A percentile compares a stretch with the other conserved stretches of the same genome.
These are phyloP conservation scores for Coemansia sp. DNA, from an alignment of 192 early-diverging fungal genomes.

Conservation along the genomic window DNA sequence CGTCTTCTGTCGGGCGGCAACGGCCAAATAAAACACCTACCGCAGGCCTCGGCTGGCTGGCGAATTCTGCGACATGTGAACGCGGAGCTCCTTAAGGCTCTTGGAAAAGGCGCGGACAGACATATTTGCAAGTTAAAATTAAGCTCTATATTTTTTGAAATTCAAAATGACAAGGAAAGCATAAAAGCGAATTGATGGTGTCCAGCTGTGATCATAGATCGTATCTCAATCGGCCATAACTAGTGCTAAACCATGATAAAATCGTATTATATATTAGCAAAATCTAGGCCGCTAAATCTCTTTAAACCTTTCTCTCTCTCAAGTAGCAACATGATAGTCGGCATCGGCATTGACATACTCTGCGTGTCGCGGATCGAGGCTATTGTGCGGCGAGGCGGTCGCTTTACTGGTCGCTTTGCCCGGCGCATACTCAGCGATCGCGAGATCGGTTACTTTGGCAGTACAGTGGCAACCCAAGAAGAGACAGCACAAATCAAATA, in stretches of 20 bases:
- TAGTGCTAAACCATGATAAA: background rate
- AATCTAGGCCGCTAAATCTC: background rate
- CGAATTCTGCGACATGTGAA: slow-evolving; percentile 84
- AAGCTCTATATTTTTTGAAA: background rate
- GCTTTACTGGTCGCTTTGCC: slow-evolving; percentile 57
- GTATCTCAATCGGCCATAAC: slow-evolving; percentile 1
- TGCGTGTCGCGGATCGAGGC: slow-evolving; percentile 63
- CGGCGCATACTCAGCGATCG: slow-evolving; percentile 61
- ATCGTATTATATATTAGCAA: background rate
- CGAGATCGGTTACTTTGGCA: slow-evolving; percentile 22
- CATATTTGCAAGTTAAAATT: slow-evolving; percentile 17
- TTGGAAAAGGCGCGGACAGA: slow-evolving; percentile 57
- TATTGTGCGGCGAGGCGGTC: slow-evolving; percentile 56
- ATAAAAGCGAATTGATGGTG: background rate
- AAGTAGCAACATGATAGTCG: slow-evolving; percentile 65
- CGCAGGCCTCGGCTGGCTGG: slow-evolving; percentile 77
- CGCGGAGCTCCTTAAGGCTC: slow-evolving; percentile 83
- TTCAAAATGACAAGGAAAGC: background rate
- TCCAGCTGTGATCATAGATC: background rate
- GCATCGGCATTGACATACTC: slow-evolving; percentile 79
- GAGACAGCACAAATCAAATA: slow-evolving; percentile 16
- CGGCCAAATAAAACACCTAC: slow-evolving; percentile 43
- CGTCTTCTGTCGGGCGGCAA: too few species aligned
- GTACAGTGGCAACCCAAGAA: background rate
- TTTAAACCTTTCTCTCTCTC: background rate